phyloP scores from a whole-genome alignment of 257 asterid species.

The Solanum peruvianum region DNA sequence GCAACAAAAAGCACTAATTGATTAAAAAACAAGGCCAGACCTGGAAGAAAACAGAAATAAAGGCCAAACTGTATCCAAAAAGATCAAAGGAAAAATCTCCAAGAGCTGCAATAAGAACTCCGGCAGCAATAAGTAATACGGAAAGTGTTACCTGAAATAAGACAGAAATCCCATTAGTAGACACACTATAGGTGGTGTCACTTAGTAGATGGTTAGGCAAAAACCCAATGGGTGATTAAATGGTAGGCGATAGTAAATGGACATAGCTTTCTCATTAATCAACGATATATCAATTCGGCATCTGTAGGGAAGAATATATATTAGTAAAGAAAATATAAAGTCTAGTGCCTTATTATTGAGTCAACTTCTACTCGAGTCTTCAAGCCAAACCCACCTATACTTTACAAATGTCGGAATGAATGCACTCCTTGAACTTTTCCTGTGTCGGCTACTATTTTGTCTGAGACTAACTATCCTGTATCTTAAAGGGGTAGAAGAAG shows the following conservation, averaged over 20 bases:
- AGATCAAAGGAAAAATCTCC: constrained; percentile 98
- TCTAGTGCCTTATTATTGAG: not conserved
- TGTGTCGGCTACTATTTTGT: not conserved
- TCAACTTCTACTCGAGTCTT: not conserved
- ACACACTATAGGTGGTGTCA: not conserved
- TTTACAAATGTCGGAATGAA: not conserved
- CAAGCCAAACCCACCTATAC: not conserved
- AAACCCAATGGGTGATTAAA: not conserved
- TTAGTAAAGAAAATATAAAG: not conserved
- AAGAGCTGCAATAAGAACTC: constrained; percentile 86
- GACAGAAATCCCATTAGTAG: not conserved
- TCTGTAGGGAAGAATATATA: not conserved
- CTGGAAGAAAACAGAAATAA: constrained; percentile 93
- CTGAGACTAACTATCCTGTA: not conserved
- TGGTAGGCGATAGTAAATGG: not conserved
- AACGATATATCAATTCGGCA: not conserved
- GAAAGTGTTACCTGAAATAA: constrained; percentile 74
- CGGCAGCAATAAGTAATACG: constrained; percentile 80
- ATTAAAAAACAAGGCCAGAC: constrained; percentile 19
- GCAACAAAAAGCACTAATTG: not conserved
- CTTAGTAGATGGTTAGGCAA: not conserved
- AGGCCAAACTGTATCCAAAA: constrained; percentile 82
- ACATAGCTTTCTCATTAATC: not conserved
- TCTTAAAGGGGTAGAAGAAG: not conserved
- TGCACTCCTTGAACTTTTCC: not conserved